A percentile compares a stretch with the other conserved stretches of the same genome.
Evolutionary conservation across 2,329 filamentous ascomycete genomes (phyloP).

Genomic region (Aspergillaceae sp.): DNA sequence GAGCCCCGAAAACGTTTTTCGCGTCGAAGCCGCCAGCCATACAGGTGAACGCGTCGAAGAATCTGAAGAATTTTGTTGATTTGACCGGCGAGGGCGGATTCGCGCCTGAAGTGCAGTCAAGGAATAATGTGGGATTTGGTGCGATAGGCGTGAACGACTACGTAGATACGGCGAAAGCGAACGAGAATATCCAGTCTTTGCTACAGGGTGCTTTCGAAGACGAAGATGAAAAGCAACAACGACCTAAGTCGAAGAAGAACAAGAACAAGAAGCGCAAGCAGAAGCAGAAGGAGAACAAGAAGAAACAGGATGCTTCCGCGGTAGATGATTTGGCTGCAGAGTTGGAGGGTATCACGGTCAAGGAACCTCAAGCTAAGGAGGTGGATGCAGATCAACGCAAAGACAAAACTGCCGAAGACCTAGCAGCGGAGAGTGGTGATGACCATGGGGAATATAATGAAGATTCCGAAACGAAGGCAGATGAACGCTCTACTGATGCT

Average conservation of each 20-base stretch:
- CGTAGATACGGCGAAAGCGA: constrained; percentile 42
- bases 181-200: constrained; percentile 44
- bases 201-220: constrained; percentile 45
- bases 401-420: not conserved
- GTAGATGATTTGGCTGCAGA: constrained; percentile 38
- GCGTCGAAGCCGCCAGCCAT: constrained; percentile 40
- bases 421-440: not conserved
- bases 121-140: constrained; percentile 44
- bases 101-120: constrained; percentile 39
- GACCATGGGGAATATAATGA: constrained; percentile 28
- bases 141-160: constrained; percentile 47
- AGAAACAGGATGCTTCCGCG: constrained; percentile 22
- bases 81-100: constrained; percentile 41
- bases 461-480: constrained; percentile 57
- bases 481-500: constrained; percentile 16
- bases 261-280: constrained; percentile 8
- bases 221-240: constrained; percentile 36
- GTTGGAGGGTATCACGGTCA: constrained; percentile 34
- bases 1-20: constrained; percentile 45
- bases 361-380: constrained; percentile 18
- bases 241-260: constrained; percentile 30
- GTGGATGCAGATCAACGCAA: constrained; percentile 28
- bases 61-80: constrained; percentile 41
- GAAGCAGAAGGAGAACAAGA: constrained; percentile 12
- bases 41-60: constrained; percentile 35